These are phyloP conservation scores for Linaria vulgaris DNA, from an alignment of 257 asterid genomes.

Conservation along the genomic window DNA sequence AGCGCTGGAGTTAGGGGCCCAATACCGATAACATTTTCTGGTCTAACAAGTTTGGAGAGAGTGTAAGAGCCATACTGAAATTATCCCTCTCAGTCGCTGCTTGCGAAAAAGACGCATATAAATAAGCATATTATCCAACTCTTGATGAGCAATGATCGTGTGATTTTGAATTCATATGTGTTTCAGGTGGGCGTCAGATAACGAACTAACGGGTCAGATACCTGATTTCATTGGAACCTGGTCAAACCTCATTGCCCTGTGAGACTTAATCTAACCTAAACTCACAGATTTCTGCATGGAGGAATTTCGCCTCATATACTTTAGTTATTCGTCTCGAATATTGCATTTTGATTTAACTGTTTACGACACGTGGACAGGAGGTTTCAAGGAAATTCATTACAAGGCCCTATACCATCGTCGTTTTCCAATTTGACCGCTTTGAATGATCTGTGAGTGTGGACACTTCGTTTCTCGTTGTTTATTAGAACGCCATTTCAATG, in stretches of 20 bases:
- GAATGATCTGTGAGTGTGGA: conserved; percentile 55
- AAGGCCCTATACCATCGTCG: conserved; percentile 69
- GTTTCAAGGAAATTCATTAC: conserved; percentile 76
- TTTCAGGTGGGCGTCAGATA: conserved; percentile 69
- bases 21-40: conserved; percentile 48
- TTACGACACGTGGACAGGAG: conserved; percentile 47
- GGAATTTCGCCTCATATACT: background rate
- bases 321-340: no score
- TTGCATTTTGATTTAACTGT: no score
- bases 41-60: conserved; percentile 33
- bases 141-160: conserved; percentile 3
- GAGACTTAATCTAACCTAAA: conserved; percentile 28
- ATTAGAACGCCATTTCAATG: background rate
- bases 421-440: conserved; percentile 63
- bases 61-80: conserved; percentile 36
- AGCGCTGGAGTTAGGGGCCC: conserved; percentile 60
- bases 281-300: background rate
- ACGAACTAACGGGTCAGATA: conserved; percentile 59
- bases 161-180: conserved; percentile 19
- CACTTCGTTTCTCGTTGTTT: background rate
- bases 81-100: background rate
- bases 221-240: conserved; percentile 77
- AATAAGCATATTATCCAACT: background rate
- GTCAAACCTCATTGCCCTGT: conserved; percentile 53
- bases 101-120: background rate